phyloP scores from a whole-genome alignment of 1,284 basidiomycete genomes.

The Acaromyces ingoldii region DNA sequence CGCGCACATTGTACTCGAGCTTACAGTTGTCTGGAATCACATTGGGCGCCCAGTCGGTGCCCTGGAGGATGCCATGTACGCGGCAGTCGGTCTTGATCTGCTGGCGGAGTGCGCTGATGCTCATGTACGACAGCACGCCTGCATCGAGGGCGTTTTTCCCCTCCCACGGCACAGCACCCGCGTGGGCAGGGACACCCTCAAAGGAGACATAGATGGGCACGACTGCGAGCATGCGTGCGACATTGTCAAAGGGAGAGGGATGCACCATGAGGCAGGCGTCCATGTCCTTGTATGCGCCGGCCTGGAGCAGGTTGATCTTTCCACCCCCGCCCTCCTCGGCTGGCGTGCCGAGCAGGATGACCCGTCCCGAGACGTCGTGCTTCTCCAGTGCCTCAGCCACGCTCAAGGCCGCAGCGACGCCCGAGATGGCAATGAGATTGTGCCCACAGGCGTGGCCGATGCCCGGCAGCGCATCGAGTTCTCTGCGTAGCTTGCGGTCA shows the following conservation, averaged over 20 bases:
- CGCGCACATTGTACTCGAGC: slow-evolving; percentile 66
- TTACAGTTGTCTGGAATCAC: slow-evolving; percentile 74
- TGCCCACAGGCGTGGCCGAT: slow-evolving; percentile 68
- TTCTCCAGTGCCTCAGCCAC: slow-evolving; percentile 63
- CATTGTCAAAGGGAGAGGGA: slow-evolving; percentile 51
- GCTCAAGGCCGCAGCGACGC: slow-evolving; percentile 70
- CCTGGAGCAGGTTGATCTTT: slow-evolving; percentile 67
- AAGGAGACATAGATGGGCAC: slow-evolving; percentile 26
- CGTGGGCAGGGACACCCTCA: slow-evolving; percentile 39
- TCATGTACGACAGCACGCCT: slow-evolving; percentile 71
- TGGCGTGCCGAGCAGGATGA: slow-evolving; percentile 78
- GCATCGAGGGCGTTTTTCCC: slow-evolving; percentile 79
- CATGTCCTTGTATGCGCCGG: slow-evolving; percentile 70
- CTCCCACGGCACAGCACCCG: slow-evolving; percentile 64
- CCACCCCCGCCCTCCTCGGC: slow-evolving; percentile 77
- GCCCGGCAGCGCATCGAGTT: slow-evolving; percentile 60
- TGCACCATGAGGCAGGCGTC: slow-evolving; percentile 69
- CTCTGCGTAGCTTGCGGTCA: too few species aligned
- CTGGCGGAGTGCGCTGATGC: slow-evolving; percentile 69
- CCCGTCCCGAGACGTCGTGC: slow-evolving; percentile 64
- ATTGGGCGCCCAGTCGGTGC: slow-evolving; percentile 34
- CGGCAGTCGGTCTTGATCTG: slow-evolving; percentile 62
- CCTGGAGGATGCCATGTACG: slow-evolving; percentile 53
- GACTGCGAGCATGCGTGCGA: slow-evolving; percentile 58
- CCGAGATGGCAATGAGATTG: slow-evolving; percentile 76